Base-by-base conservation (phyloP, 2,329 filamentous ascomycete genomes). In the Neonectria coccinea region DNA sequence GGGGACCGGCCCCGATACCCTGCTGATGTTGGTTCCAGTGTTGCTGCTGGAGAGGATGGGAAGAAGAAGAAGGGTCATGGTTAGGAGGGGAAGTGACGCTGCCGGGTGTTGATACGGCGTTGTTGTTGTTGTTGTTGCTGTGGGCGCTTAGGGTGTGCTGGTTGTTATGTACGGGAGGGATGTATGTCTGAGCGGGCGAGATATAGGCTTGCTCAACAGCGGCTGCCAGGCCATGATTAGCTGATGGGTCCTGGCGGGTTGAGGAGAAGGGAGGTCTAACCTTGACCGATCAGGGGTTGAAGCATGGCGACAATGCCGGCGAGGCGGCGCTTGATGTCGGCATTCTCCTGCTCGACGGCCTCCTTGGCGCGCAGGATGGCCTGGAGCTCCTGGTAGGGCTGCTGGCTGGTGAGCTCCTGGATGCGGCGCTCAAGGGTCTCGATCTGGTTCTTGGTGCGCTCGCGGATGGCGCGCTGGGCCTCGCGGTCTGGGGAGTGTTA, bases 381-480 rank as follows among this genome's bases (percentile, higher is more conserved):
- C 78, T 97, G 92, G 20, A 97, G 86, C 75, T 97, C 93, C 75
- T 92, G 90, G 72, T 94, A 94, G 0, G 93, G 92, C 77, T 94
- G 89, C 79, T 93, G 91, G 62, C 86, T 90, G 62, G 92, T 92
- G 70, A 97, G 84, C 67, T 95, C 91, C 59, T 86, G 84, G 66
- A 97, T 94, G 66, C 88, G 85, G 65, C 84, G 84, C 77, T 96
- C 91, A 64, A 96, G 83, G 7, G 80, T 82, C 75, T 95, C 92
- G 70, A 96, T 96, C 77, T 92, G 91, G 62, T 89, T 87, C 80
- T 91, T 93, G 29, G 92, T 96, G 59, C 93, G 88, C 80, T 95
- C 92, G 45, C 93, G 86, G 64, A 97, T 96, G 42, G 92, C 92
- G 53, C 93, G 87, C 77, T 97, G 93, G 31, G 93, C 93, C 78